Evolutionary conservation across 495 filamentous ascomycete genomes (phyloP).

Genomic region (Daldinia decipiens): DNA sequence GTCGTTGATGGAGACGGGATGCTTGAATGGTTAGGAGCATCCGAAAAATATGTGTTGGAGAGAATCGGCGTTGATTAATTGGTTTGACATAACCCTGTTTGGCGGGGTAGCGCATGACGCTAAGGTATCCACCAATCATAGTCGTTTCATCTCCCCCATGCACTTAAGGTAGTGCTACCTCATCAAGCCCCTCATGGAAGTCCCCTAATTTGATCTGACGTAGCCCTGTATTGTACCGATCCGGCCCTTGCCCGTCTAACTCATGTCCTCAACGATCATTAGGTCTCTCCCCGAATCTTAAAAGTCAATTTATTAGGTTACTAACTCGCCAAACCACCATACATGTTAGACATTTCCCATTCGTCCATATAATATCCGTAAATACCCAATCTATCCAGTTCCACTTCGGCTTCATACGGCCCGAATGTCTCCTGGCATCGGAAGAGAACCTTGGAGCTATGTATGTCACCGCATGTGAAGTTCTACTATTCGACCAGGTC

Average conservation of each 20-base stretch:
- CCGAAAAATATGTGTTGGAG: conserved; percentile 31
- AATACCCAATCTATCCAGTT: background rate
- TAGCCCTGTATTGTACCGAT: conserved; percentile 19
- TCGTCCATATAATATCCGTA: background rate
- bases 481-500: too few species aligned
- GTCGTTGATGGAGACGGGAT: conserved; percentile 27
- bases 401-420: conserved; percentile 7
- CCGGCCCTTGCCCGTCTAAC: background rate
- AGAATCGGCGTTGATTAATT: conserved; percentile 19
- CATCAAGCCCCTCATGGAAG: background rate
- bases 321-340: background rate
- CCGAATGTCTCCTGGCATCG: conserved; percentile 1
- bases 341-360: background rate
- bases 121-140: conserved; percentile 26
- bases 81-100: conserved; percentile 14
- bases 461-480: too few species aligned
- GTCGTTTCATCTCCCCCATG: background rate
- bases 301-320: too few species aligned
- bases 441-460: background rate
- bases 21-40: conserved; percentile 17
- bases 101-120: conserved; percentile 28
- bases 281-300: background rate
- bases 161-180: conserved; percentile 16
- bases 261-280: background rate
- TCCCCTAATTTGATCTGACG: conserved; percentile 27